Percentiles rank a stretch among this genome's conserved stretches.
Conservation (phyloP, 1,284 basidiomycete species). For the Peniophora sp. region DNA sequence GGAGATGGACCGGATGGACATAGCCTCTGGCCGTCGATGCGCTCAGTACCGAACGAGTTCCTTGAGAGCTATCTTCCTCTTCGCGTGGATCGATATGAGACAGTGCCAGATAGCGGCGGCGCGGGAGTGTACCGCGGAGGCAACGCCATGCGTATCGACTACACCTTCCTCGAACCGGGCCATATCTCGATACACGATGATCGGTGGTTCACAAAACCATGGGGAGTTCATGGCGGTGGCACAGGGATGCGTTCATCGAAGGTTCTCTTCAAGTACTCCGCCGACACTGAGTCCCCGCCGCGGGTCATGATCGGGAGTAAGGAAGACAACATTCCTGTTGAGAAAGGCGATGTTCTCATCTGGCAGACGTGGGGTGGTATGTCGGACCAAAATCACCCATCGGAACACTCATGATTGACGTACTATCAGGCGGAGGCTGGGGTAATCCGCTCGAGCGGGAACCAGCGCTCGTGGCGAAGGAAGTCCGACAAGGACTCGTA, state of each 20-base stretch:
- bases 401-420: background rate
- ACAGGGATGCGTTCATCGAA: conserved; percentile 20
- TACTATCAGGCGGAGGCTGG: conserved; percentile 10
- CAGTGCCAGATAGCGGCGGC: conserved; percentile 22
- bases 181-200: conserved; percentile 24
- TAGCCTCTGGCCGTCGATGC: conserved; percentile 24
- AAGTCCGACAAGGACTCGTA: conserved; percentile 21
- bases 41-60: conserved; percentile 21
- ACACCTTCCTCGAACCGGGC: conserved; percentile 20
- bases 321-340: conserved; percentile 14
- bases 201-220: conserved; percentile 24
- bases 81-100: conserved; percentile 21
- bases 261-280: conserved; percentile 17
- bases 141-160: conserved; percentile 23
- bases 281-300: conserved; percentile 12
- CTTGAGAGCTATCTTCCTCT: conserved; percentile 22
- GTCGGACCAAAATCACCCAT: background rate
- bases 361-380: conserved; percentile 24
- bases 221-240: conserved; percentile 24
- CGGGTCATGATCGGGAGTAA: conserved; percentile 19
- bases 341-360: conserved; percentile 19
- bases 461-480: conserved; percentile 20
- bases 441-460: conserved; percentile 19
- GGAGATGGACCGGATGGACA: conserved; percentile 18
- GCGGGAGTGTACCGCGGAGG: conserved; percentile 21